Percentiles rank a stretch among this genome's conserved stretches.
Evolutionary conservation across 108 stramenopile genomes (phyloP).

Genomic region (Cylindrotheca closterium): DNA sequence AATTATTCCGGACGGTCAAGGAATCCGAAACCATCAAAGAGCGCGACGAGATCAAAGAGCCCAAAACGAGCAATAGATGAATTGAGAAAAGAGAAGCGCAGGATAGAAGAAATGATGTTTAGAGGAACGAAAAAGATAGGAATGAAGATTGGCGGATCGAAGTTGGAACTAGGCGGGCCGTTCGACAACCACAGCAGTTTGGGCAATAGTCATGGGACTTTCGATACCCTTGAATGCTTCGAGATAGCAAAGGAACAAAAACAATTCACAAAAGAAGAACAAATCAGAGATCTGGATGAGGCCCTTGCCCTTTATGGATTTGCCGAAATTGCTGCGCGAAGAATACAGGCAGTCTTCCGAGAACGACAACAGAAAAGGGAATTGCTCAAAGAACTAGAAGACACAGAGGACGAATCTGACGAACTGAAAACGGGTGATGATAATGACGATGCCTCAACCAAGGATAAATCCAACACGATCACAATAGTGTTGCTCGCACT

Average conservation of each 20-base stretch:
- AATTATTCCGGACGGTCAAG: no score
- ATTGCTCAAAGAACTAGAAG: not conserved
- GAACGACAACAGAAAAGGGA: not conserved
- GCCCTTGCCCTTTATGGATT: not conserved
- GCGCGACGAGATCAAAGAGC: no score
- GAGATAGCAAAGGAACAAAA: not conserved
- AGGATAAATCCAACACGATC: not conserved
- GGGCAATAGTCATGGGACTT: no score
- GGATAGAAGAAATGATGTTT: not conserved
- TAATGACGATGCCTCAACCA: not conserved
- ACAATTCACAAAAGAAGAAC: not conserved
- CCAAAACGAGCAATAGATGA: no score
- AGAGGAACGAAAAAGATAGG: not conserved
- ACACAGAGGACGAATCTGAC: not conserved
- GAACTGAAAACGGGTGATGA: not conserved
- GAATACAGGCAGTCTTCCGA: not conserved
- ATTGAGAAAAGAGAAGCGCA: not conserved
- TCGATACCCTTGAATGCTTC: not conserved
- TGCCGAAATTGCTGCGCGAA: not conserved
- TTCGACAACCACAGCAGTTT: no score
- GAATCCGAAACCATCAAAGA: no score
- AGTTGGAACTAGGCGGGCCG: no score
- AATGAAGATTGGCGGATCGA: not conserved
- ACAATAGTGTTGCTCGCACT: not conserved
- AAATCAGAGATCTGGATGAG: not conserved